Base-by-base conservation (phyloP, 2,329 filamentous ascomycete genomes). In the Claviceps sp. region DNA sequence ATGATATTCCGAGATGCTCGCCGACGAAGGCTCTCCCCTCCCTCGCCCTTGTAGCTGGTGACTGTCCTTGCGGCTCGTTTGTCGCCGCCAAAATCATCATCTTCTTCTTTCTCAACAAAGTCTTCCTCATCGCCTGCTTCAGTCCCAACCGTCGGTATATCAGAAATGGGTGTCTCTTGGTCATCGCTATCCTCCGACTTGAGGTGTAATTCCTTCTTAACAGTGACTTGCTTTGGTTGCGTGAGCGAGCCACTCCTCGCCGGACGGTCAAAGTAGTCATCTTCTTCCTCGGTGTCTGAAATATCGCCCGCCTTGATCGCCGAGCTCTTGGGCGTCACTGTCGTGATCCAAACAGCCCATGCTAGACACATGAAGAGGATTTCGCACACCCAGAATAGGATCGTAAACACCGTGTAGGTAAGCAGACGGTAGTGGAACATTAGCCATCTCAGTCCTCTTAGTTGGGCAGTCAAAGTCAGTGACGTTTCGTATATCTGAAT, bases 361-460 rank as follows among this genome's bases (percentile, higher is more conserved):
- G 78, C 82, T 1, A 82, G 40, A 1, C 74, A 71, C 64, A 86
- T 78, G 43, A 83, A 84, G 0, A 81, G 57, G 60, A 94, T 74
- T 62, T 91, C 89, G 13, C 81, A 79, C 1, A 71, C 64, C 89
- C 90, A 97, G 67, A 96, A 96, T 0, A 79, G 59, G 0, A 72
- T 66, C 0, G 83, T 87, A 60, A 89, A 85, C 1, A 83, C 61
- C 0, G 85, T 50, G 54, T 89, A 89, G 5, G 82, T 82, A 1
- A 81, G 65, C 39, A 93, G 61, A 13, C 85, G 81, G 69, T 91
- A 84, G 55, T 88, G 82, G 61, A 93, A 93, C 87, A 98, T 95
- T 52, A 90, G 61, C 81, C 86, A 93, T 48, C 85, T 73, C 55
- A 96, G 65, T 0, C 91, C 91, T 11, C 77, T 75, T 57, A 96